A percentile compares a stretch with the other conserved stretches of the same genome.
phyloP scores from a whole-genome alignment of 78 protist species.

The Mantamonas sphyraenae region DNA sequence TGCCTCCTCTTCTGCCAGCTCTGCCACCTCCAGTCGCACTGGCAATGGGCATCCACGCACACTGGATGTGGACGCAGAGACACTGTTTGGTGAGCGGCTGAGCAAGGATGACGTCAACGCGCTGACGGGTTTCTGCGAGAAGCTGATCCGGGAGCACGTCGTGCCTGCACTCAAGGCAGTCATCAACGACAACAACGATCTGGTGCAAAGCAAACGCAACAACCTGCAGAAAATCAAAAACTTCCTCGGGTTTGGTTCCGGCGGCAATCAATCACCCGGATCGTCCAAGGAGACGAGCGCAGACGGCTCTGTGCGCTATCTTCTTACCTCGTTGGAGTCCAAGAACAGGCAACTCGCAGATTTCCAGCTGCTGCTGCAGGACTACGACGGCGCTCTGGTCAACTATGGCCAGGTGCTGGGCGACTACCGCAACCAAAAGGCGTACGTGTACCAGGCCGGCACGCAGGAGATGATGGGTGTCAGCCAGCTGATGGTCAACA shows the following conservation, averaged over 20 bases:
- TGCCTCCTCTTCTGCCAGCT: neutral
- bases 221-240: neutral
- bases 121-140: neutral
- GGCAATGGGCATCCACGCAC: neutral
- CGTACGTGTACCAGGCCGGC: conserved; percentile 16
- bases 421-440: conserved; percentile 16
- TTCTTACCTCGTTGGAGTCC: neutral
- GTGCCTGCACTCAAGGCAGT: neutral
- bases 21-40: neutral
- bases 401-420: neutral
- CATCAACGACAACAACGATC: neutral
- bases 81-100: neutral
- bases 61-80: too few species aligned
- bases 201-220: neutral
- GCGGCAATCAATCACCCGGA: neutral
- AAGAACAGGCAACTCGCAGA: conserved; percentile 15
- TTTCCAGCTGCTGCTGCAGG: conserved; percentile 21
- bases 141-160: neutral
- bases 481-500: neutral
- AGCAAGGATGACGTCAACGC: neutral
- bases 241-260: neutral
- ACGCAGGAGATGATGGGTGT: conserved; percentile 30
- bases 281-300: neutral
- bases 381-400: conserved; percentile 14
- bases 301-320: neutral